Conservation (phyloP, 257 asterid species). For the Eucommia ulmoides region DNA sequence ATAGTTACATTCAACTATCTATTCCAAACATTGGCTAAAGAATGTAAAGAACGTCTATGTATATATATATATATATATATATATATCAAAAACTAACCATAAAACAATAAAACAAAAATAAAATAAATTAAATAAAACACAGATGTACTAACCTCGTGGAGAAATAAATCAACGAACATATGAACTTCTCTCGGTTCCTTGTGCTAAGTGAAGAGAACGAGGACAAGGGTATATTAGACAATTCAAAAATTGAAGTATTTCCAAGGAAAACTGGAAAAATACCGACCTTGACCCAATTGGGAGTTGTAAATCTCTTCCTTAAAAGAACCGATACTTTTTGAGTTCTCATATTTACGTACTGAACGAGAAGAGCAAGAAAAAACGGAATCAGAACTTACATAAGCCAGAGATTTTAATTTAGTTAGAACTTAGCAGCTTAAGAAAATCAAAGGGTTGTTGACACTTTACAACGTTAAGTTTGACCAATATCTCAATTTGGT, state of each 20-base stretch:
- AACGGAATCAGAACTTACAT: too few relatives aligned
- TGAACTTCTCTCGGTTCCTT: slow-evolving; percentile 99
- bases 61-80: too few relatives aligned
- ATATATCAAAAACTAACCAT: background rate
- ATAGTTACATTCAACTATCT: too few relatives aligned
- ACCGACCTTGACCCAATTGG: slow-evolving; percentile 92
- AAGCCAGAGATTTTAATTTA: too few relatives aligned
- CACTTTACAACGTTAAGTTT: too few relatives aligned
- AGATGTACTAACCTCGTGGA: slow-evolving; percentile 55
- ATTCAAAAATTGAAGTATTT: slow-evolving; percentile 1
- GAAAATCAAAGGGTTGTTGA: too few relatives aligned
- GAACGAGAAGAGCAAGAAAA: slow-evolving; percentile 35
- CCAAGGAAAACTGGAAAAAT: background rate
- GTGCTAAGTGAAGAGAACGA: slow-evolving; percentile 34
- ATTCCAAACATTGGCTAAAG: too few relatives aligned
- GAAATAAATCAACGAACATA: slow-evolving; percentile 92
- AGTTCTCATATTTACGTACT: slow-evolving; percentile 81
- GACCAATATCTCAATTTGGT: too few relatives aligned
- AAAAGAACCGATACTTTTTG: slow-evolving; percentile 66
- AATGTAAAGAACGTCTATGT: too few relatives aligned
- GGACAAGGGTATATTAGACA: slow-evolving; percentile 5
- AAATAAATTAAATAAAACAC: too few relatives aligned
- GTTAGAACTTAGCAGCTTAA: too few relatives aligned
- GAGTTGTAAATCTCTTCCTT: slow-evolving; percentile 84
- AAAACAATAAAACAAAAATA: slow-evolving; percentile 2